These are phyloP conservation scores for Coleophoma crateriformis DNA, from an alignment of 2,329 filamentous ascomycete species.

Conservation along the genomic window DNA sequence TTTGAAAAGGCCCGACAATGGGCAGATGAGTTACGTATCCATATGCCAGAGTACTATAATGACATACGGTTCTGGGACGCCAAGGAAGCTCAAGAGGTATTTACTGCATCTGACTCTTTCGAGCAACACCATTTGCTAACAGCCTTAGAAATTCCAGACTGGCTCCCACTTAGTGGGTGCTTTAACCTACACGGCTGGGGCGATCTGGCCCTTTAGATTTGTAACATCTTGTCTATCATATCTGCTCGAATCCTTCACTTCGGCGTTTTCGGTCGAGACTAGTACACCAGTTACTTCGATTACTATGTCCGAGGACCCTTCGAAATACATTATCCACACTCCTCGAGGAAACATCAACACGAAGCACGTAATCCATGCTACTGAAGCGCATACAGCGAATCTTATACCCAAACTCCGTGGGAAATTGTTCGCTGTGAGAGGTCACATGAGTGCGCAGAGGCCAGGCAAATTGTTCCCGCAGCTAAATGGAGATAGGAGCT, in stretches of 20 bases:
- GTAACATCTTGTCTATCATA: slow-evolving; percentile 38
- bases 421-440: slow-evolving; percentile 38
- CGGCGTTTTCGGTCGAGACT: slow-evolving; percentile 31
- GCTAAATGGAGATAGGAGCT: slow-evolving; percentile 37
- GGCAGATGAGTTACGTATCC: slow-evolving; percentile 28
- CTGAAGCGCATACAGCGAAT: slow-evolving; percentile 47
- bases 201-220: slow-evolving; percentile 45
- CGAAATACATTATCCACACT: slow-evolving; percentile 38
- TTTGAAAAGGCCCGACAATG: slow-evolving; percentile 12
- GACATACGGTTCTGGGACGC: background rate
- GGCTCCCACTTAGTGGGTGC: slow-evolving; percentile 33
- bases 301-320: slow-evolving; percentile 3
- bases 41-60: slow-evolving; percentile 31
- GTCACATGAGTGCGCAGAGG: slow-evolving; percentile 44
- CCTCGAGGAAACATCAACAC: slow-evolving; percentile 36
- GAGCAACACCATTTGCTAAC: background rate
- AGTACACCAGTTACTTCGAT: slow-evolving; percentile 30
- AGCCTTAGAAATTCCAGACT: slow-evolving; percentile 27
- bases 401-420: slow-evolving; percentile 43
- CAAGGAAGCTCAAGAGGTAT: background rate
- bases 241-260: slow-evolving; percentile 29
- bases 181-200: slow-evolving; percentile 39
- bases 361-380: slow-evolving; percentile 50
- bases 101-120: no score
- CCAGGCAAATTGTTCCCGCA: slow-evolving; percentile 29